A percentile compares a stretch with the other conserved stretches of the same genome.
phyloP scores from a whole-genome alignment of 306 rosid species.

The Fragaria vesca region DNA sequence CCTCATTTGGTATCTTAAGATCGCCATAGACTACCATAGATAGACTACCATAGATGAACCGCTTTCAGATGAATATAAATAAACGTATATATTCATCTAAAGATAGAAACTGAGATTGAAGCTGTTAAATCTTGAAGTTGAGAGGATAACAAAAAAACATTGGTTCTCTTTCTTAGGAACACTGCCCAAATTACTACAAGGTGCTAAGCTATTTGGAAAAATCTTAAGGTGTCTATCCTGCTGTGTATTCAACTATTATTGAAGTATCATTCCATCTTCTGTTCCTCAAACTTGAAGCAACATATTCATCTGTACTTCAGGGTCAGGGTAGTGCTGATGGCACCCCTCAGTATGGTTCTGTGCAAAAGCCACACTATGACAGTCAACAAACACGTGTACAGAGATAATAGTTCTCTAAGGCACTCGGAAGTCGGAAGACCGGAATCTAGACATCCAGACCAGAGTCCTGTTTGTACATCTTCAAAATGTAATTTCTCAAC shows the following conservation, averaged over 20 bases:
- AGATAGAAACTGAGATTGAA: background rate
- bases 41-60: background rate
- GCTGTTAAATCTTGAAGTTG: background rate
- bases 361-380: constrained; percentile 33
- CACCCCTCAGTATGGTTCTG: constrained; percentile 40
- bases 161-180: background rate
- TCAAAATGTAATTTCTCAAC: background rate
- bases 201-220: background rate
- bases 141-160: background rate
- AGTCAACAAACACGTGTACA: constrained; percentile 32
- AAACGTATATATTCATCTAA: background rate
- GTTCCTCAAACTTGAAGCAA: background rate
- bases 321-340: constrained; percentile 43
- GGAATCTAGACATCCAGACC: background rate
- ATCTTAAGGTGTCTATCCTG: background rate
- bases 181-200: background rate
- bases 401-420: constrained; percentile 15
- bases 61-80: background rate
- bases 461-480: background rate
- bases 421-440: background rate
- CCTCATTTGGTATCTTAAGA: background rate
- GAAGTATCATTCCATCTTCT: background rate
- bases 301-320: constrained; percentile 30
- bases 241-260: background rate
- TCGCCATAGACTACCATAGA: background rate